Conservation (phyloP, 768 basidiomycete genomes). For the Lanmaoa rubissima region DNA sequence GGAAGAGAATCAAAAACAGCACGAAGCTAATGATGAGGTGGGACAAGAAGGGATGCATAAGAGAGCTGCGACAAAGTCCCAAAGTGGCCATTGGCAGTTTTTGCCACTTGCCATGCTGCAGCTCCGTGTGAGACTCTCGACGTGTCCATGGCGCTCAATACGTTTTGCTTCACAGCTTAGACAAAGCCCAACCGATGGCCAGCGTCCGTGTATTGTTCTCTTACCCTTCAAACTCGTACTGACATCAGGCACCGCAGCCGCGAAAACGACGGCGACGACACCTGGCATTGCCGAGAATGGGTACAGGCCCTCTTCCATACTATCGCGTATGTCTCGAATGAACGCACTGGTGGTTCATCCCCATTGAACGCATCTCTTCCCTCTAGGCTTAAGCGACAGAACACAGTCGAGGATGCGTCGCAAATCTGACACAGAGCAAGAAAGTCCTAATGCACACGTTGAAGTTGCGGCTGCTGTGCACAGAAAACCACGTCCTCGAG, state of each 20-base stretch:
- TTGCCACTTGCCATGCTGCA: conserved; percentile 18
- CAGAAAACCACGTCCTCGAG: conserved; percentile 1
- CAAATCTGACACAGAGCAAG: conserved; percentile 1
- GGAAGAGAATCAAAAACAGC: conserved; percentile 76
- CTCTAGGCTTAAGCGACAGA: conserved; percentile 20
- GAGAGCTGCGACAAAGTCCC: conserved; percentile 8
- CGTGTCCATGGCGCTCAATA: conserved; percentile 5
- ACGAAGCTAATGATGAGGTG: conserved; percentile 67
- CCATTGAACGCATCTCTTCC: neutral
- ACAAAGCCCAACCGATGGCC: neutral
- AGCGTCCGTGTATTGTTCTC: neutral
- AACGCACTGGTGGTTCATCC: neutral
- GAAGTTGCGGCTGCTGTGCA: neutral
- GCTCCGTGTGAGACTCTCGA: conserved; percentile 5
- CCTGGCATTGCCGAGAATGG: neutral
- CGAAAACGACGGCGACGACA: neutral
- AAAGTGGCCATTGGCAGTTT: conserved; percentile 1
- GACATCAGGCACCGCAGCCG: conserved; percentile 5
- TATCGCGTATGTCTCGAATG: conserved; percentile 24
- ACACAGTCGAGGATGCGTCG: conserved; percentile 1
- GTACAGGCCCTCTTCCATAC: conserved; percentile 3
- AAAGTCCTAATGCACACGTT: neutral
- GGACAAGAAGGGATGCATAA: conserved; percentile 51
- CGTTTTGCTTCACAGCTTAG: conserved; percentile 9
- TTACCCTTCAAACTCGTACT: neutral